Percentiles rank a stretch among this genome's conserved stretches.
Conservation (phyloP, 176 grass and related monocot species). For the Aegilops speltoides region DNA sequence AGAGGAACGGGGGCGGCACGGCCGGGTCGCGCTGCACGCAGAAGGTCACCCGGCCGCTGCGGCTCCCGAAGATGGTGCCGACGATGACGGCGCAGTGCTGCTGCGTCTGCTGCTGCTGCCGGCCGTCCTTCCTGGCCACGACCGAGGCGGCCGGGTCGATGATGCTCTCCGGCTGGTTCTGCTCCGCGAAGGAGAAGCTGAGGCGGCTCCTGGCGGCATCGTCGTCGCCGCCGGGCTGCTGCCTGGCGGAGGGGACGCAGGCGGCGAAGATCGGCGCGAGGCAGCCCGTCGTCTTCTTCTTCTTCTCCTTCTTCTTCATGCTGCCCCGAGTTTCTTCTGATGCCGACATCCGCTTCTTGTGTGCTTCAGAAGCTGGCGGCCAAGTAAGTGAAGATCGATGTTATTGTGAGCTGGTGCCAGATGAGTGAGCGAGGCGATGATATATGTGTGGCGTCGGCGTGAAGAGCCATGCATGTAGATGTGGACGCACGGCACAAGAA, state of each 20-base stretch:
- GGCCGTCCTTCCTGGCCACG: slow-evolving; percentile 1
- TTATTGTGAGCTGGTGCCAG: neutral
- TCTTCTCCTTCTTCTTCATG: slow-evolving; percentile 42
- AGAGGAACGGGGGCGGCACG: slow-evolving; percentile 52
- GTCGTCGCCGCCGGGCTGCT: neutral
- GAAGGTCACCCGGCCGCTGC: slow-evolving; percentile 45
- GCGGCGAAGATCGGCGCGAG: slow-evolving; percentile 25
- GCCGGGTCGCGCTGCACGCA: slow-evolving; percentile 64
- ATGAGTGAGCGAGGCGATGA: neutral
- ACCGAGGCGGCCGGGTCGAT: slow-evolving; percentile 50
- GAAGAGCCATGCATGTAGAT: neutral
- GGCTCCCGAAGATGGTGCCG: slow-evolving; percentile 60
- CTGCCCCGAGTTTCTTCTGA: neutral
- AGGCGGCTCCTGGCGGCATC: slow-evolving; percentile 35
- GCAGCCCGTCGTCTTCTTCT: slow-evolving; percentile 32
- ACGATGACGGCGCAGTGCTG: slow-evolving; percentile 46
- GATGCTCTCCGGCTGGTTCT: slow-evolving; percentile 42
- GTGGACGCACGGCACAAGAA: neutral
- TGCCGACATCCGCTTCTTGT: too few species aligned
- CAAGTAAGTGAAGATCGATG: neutral
- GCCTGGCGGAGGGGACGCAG: slow-evolving; percentile 25
- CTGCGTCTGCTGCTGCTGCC: neutral
- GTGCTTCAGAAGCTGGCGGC: neutral
- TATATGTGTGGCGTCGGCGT: neutral
- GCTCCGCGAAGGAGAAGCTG: slow-evolving; percentile 43